phyloP scores from a whole-genome alignment of 345 rosid genomes.

The Noccaea bulbosa region DNA sequence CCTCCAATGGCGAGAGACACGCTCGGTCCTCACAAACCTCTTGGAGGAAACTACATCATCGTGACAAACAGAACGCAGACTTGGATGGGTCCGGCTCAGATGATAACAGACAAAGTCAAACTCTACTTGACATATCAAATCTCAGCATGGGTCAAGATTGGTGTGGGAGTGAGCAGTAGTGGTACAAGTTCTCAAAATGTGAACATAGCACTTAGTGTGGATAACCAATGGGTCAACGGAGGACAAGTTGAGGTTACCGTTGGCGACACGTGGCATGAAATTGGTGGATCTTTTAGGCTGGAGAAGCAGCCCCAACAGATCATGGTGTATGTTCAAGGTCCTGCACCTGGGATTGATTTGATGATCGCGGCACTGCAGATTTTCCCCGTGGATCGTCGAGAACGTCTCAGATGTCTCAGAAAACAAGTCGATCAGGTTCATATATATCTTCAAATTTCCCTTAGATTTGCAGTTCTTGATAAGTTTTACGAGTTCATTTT shows the following conservation, averaged over 20 bases:
- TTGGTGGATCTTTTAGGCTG: slow-evolving; percentile 80
- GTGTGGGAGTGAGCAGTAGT: slow-evolving; percentile 50
- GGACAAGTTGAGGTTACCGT: slow-evolving; percentile 75
- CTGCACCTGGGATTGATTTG: slow-evolving; percentile 68
- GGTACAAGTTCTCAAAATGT: slow-evolving; percentile 59
- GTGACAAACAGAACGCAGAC: slow-evolving; percentile 78
- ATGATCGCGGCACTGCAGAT: slow-evolving; percentile 77
- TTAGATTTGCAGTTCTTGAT: not conserved
- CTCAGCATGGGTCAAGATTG: slow-evolving; percentile 86
- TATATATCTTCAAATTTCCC: not conserved
- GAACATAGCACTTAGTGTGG: slow-evolving; percentile 76
- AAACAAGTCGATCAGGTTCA: slow-evolving; percentile 69
- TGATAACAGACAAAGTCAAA: slow-evolving; percentile 70
- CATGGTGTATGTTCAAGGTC: slow-evolving; percentile 87
- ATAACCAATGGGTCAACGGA: slow-evolving; percentile 88
- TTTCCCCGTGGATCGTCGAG: slow-evolving; percentile 72
- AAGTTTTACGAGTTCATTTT: not conserved
- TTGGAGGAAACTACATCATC: slow-evolving; percentile 67
- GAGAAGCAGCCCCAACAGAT: slow-evolving; percentile 82
- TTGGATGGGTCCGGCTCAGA: slow-evolving; percentile 99
- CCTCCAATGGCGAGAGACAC: slow-evolving; percentile 86
- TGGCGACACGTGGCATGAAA: slow-evolving; percentile 73
- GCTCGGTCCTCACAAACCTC: slow-evolving; percentile 65
- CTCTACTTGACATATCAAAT: slow-evolving; percentile 83
- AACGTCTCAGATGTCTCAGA: slow-evolving; percentile 63